phyloP scores from a whole-genome alignment of 139 green algal genomes.

The Eudorina sp. region DNA sequence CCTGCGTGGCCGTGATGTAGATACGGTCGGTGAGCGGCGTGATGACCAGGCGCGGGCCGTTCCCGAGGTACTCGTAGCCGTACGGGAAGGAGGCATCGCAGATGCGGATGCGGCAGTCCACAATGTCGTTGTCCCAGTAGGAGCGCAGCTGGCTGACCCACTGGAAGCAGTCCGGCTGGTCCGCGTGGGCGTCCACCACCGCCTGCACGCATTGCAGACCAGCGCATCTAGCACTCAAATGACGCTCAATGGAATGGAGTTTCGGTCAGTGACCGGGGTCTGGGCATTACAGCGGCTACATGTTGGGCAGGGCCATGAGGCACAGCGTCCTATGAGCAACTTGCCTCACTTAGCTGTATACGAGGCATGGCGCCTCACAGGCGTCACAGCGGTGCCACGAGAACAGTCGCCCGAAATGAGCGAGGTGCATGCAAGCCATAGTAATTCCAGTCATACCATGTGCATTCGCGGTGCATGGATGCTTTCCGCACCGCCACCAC shows the following conservation, averaged over 20 bases:
- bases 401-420: too few relatives aligned
- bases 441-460: not conserved
- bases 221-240: not conserved
- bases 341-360: too few relatives aligned
- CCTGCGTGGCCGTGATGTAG: constrained; percentile 86
- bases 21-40: constrained; percentile 89
- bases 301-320: too few relatives aligned
- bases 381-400: too few relatives aligned
- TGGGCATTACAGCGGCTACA: too few relatives aligned
- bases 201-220: too few relatives aligned
- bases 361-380: too few relatives aligned
- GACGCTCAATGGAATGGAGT: not conserved
- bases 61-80: constrained; percentile 90
- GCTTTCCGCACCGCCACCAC: not conserved
- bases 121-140: constrained; percentile 83
- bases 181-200: constrained; percentile 63
- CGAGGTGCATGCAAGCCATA: too few relatives aligned
- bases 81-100: constrained; percentile 89
- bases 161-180: constrained; percentile 79
- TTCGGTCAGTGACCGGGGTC: too few relatives aligned
- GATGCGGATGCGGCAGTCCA: constrained; percentile 80
- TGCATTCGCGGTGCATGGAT: too few relatives aligned
- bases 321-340: too few relatives aligned
- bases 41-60: constrained; percentile 85
- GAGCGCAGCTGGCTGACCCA: constrained; percentile 86